Percentiles rank a stretch among this genome's conserved stretches.
Conservation (phyloP, 441 rosid species). For the Gossypium aridum region DNA sequence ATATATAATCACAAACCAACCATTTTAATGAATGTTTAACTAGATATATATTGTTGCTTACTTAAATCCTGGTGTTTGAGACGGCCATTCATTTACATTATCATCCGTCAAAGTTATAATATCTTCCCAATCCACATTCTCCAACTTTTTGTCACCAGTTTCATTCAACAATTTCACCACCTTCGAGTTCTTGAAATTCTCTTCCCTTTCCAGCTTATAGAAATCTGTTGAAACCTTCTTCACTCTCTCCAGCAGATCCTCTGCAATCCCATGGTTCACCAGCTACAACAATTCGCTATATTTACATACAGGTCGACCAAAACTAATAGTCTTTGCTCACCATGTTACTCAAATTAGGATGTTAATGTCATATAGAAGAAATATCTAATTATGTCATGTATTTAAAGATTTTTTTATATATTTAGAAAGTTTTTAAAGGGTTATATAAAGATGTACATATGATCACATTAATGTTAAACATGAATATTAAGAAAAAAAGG, state of each 20-base stretch:
- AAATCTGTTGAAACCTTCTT: conserved; percentile 55
- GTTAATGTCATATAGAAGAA: too few relatives aligned
- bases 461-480: too few relatives aligned
- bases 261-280: conserved; percentile 74
- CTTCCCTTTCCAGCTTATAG: conserved; percentile 65
- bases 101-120: conserved; percentile 53
- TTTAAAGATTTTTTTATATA: too few relatives aligned
- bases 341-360: too few relatives aligned
- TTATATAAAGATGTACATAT: too few relatives aligned
- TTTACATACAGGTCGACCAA: not conserved
- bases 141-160: conserved; percentile 44
- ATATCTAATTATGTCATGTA: too few relatives aligned
- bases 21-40: not conserved
- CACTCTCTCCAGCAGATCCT: conserved; percentile 64
- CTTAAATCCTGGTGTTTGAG: conserved; percentile 55
- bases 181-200: conserved; percentile 46
- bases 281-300: conserved; percentile 31
- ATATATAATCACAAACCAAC: not conserved
- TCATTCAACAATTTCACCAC: conserved; percentile 43
- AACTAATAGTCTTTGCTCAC: too few relatives aligned
- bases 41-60: conserved; percentile 19
- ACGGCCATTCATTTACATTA: conserved; percentile 47
- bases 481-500: too few relatives aligned
- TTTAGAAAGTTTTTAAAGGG: too few relatives aligned
- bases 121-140: conserved; percentile 80